Evolutionary conservation across 441 rosid genomes (phyloP), one percentile per base, ranked within the genome.

Genomic region (Oxalis stricta): DNA sequence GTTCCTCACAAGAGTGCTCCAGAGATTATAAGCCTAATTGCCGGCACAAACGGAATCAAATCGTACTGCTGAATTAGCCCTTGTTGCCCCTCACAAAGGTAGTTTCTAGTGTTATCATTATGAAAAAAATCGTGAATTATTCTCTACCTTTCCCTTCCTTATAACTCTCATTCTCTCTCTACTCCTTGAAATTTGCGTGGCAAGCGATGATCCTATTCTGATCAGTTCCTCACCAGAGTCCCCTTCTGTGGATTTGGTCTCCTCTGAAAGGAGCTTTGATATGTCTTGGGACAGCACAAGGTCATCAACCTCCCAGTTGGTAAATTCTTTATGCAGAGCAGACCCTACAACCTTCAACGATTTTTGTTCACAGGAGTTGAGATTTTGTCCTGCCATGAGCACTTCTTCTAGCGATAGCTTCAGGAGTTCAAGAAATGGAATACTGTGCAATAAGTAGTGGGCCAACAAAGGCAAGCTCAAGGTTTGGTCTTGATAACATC

Each of bases 181-280:
- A n/a, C n/a, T n/a, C n/a, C n/a, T n/a, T n/a, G n/a, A n/a, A n/a
- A n/a, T n/a, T n/a, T n/a, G n/a, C n/a, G n/a, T n/a, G n/a, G n/a
- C n/a, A n/a, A n/a, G n/a, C n/a, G n/a, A 69, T 44, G 94, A 62
- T 38, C 63, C 65, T 45, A 63, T 81, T 37, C 58, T 51, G 42
- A 60, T 77, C 48, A 73, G 78, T 61, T 78, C 93, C 18, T 74
- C 79, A 20, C 19, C 64, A 41, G 63, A 66, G 37, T 50, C 50
- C 48, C 68, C 73, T 24, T 64, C 66, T 36, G 17, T 63, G 49
- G 83, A 68, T 49, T 59, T 61, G 65, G 47, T 21, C 23, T 50
- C 46, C 50, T 60, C 59, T 37, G 70, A 42, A 32, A 63, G 50
- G 41, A 60, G 60, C 59, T 70, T 55, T 49, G 56, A 33, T 64